A percentile compares a stretch with the other conserved stretches of the same genome.
These are phyloP conservation scores for Phytophthora vignae DNA, from an alignment of 352 stramenopile genomes.

Conservation along the genomic window DNA sequence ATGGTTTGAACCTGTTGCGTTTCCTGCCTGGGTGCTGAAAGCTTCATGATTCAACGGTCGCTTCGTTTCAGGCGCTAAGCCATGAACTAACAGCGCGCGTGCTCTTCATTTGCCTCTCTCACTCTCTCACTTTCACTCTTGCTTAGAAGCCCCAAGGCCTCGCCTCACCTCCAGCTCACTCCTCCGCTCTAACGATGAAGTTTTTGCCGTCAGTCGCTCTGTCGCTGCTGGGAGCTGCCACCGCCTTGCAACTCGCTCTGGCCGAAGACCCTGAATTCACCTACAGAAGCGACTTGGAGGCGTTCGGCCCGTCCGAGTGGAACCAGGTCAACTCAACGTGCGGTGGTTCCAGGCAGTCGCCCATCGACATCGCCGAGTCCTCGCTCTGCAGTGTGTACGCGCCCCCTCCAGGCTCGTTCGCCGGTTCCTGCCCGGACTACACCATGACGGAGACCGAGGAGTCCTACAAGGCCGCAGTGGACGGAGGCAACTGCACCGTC, in stretches of 20 bases:
- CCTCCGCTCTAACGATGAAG: conserved; percentile 10
- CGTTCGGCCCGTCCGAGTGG: conserved; percentile 36
- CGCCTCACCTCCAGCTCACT: not conserved
- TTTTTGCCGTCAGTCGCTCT: not conserved
- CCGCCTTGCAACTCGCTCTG: not conserved
- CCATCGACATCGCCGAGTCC: conserved; percentile 34
- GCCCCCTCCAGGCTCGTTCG: conserved; percentile 39
- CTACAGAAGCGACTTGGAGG: conserved; percentile 22
- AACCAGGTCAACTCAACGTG: conserved; percentile 19
- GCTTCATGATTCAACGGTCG: not conserved
- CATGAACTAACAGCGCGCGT: conserved; percentile 2
- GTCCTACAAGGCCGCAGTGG: conserved; percentile 35
- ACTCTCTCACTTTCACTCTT: conserved; percentile 11
- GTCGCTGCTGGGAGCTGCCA: conserved; percentile 6
- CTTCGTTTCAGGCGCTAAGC: not conserved
- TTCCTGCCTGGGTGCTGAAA: not conserved
- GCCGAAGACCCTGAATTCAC: conserved; percentile 12
- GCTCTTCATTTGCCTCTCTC: not conserved
- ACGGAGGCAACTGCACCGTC: conserved; percentile 48
- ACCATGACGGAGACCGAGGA: conserved; percentile 28
- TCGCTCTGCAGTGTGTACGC: conserved; percentile 42
- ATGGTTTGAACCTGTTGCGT: not conserved
- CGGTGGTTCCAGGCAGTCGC: conserved; percentile 35
- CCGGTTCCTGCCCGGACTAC: conserved; percentile 34
- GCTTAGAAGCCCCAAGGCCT: not conserved